A percentile compares a stretch with the other conserved stretches of the same genome.
These are phyloP conservation scores for Penicillium diatomitis DNA, from an alignment of 495 filamentous ascomycete genomes.

Conservation along the genomic window DNA sequence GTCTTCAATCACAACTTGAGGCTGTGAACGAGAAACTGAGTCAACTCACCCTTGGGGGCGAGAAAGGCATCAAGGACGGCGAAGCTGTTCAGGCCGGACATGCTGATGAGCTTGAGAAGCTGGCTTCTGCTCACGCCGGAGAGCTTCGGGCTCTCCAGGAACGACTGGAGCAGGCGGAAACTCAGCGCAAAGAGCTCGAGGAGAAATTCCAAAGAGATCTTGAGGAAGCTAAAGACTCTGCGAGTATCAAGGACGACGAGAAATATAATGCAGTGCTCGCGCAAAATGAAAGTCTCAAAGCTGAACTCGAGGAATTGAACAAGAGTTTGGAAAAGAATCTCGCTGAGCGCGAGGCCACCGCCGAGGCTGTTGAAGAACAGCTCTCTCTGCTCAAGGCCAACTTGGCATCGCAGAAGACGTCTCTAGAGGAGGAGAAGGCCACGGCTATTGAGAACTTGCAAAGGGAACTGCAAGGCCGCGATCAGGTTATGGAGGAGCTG, in stretches of 20 bases:
- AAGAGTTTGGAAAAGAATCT: slow-evolving; percentile 29
- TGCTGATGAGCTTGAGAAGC: slow-evolving; percentile 27
- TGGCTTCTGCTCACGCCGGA: slow-evolving; percentile 28
- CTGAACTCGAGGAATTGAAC: slow-evolving; percentile 29
- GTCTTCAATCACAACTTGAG: slow-evolving; percentile 32
- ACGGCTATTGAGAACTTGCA: slow-evolving; percentile 27
- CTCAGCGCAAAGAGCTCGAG: slow-evolving; percentile 32
- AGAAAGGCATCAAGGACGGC: slow-evolving; percentile 16
- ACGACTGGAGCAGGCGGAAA: slow-evolving; percentile 32
- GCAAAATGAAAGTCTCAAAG: slow-evolving; percentile 29
- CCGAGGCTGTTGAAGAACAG: slow-evolving; percentile 29
- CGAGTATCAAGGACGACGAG: slow-evolving; percentile 27
- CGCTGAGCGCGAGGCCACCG: slow-evolving; percentile 26
- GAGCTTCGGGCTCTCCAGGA: slow-evolving; percentile 27
- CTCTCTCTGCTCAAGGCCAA: slow-evolving; percentile 30
- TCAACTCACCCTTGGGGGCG: slow-evolving; percentile 23
- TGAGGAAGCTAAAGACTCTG: slow-evolving; percentile 31
- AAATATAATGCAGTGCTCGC: slow-evolving; percentile 27
- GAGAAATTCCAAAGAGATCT: slow-evolving; percentile 32
- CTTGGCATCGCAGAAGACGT: slow-evolving; percentile 26
- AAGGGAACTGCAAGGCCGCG: slow-evolving; percentile 33
- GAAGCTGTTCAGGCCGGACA: slow-evolving; percentile 27
- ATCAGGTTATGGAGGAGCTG: slow-evolving; percentile 36
- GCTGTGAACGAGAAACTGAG: slow-evolving; percentile 31
- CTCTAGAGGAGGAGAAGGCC: slow-evolving; percentile 33